Percentiles rank a stretch among this genome's conserved stretches.
Evolutionary conservation across 257 asterid species (phyloP).

Genomic region (Leonotis leonurus): DNA sequence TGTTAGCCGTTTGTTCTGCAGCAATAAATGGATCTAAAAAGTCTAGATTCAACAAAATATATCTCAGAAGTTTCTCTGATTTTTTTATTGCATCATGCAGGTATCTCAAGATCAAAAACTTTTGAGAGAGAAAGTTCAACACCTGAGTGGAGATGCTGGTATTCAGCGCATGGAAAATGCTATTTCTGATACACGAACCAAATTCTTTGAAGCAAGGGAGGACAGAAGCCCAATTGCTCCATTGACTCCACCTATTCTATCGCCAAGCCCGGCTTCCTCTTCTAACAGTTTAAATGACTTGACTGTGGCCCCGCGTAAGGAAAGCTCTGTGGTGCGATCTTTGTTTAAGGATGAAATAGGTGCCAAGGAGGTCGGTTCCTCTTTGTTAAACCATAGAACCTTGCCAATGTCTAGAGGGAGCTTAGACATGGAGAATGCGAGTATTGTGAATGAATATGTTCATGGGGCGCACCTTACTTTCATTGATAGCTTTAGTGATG

Average conservation of each 20-base stretch:
- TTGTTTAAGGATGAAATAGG: slow-evolving; percentile 41
- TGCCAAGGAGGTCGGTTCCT: slow-evolving; percentile 25
- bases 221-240: slow-evolving; percentile 40
- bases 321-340: slow-evolving; percentile 54
- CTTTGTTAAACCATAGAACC: slow-evolving; percentile 18
- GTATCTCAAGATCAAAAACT: slow-evolving; percentile 74
- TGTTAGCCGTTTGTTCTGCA: not conserved
- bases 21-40: not conserved
- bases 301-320: slow-evolving; percentile 27
- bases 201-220: slow-evolving; percentile 52
- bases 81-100: slow-evolving; percentile 29
- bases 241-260: slow-evolving; percentile 27
- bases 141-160: slow-evolving; percentile 82
- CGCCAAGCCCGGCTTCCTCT: slow-evolving; percentile 34
- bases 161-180: slow-evolving; percentile 75
- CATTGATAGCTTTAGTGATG: slow-evolving; percentile 25
- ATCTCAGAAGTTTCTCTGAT: not conserved
- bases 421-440: slow-evolving; percentile 60
- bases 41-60: not conserved
- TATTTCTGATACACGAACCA: slow-evolving; percentile 45
- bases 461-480: slow-evolving; percentile 60
- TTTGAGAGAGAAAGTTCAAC: slow-evolving; percentile 72
- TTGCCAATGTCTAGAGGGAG: slow-evolving; percentile 25
- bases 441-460: slow-evolving; percentile 76
- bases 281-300: slow-evolving; percentile 25